These are phyloP conservation scores for Colletotrichum sp. DNA, from an alignment of 2,329 filamentous ascomycete genomes.

Conservation along the genomic window DNA sequence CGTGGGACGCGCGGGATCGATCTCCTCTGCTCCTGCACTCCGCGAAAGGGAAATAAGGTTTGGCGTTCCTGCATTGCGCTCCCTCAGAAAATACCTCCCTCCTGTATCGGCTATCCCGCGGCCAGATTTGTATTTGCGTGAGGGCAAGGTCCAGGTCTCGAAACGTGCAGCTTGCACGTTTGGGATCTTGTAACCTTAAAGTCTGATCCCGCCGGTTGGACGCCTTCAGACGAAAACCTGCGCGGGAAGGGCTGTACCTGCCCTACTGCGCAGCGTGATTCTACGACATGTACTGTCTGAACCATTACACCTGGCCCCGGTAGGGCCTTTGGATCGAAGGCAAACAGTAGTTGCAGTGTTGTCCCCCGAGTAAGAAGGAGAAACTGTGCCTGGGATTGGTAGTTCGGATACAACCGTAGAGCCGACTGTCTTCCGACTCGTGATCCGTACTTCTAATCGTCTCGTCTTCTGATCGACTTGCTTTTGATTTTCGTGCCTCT, in stretches of 20 bases:
- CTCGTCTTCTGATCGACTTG: background rate
- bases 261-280: background rate
- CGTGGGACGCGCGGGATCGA: background rate
- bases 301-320: background rate
- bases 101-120: background rate
- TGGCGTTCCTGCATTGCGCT: background rate
- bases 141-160: background rate
- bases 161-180: constrained; percentile 11
- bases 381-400: background rate
- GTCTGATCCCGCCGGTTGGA: background rate
- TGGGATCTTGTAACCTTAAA: constrained; percentile 8
- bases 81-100: background rate
- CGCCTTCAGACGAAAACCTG: background rate
- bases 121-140: background rate
- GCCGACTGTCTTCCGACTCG: background rate
- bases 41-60: background rate
- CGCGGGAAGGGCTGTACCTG: background rate
- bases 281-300: background rate
- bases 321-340: background rate
- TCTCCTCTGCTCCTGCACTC: background rate
- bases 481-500: background rate
- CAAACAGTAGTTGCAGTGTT: background rate
- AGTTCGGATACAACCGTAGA: background rate
- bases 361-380: background rate
- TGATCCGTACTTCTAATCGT: background rate